Base-by-base conservation (phyloP, 192 early-diverging fungal species). In the Coemansia sp. region DNA sequence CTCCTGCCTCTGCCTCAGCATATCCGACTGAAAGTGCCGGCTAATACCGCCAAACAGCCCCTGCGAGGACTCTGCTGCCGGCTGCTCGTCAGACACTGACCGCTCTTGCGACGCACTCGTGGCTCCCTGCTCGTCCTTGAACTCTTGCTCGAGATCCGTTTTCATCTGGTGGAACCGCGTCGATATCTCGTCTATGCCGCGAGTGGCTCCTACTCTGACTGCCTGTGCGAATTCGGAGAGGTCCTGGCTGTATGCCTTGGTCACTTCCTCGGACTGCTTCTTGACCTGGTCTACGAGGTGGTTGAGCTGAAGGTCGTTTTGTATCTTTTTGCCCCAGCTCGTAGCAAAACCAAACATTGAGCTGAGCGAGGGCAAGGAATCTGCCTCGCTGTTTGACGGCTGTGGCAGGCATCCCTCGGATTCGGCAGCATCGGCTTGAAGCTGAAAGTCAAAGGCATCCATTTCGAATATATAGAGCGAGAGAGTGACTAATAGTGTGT, bases 221-320 rank as follows among this genome's bases (percentile, higher is more conserved):
- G 69, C 68, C 42, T 83, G 75, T 1, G 80, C 74, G 65, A 83
- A 77, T 62, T 83, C 80, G 0, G 76, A 31, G 19, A 83, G 59
- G 36, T 83, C 80, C 49, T 83, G 76, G 42, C 59, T 62, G 57
- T 83, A 83, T 32, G 76, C 75, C 38, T 71, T 69, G 56, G 80
- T 66, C 25, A 78, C 76, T 29, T 77, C 68, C 27, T 68, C 65
- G 1, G 80, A 77, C 49, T 83, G 80, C 46, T 69, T 70, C 38
- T 77, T 83, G 25, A 77, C 68, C 53, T 78, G 67, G 68, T 71
- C 72, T 22, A 83, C 80, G 19, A 83, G 45, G 25, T 68, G 42
- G 15, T 60, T 64, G 1, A 83, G 25, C 11, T 78, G 76, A 1
- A 78, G 63, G 14, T 79, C 77, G 5, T 45, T 27, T 47, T 79